phyloP scores from a whole-genome alignment of 2,329 filamentous ascomycete species.

The Paraconiothyrium brasiliense region DNA sequence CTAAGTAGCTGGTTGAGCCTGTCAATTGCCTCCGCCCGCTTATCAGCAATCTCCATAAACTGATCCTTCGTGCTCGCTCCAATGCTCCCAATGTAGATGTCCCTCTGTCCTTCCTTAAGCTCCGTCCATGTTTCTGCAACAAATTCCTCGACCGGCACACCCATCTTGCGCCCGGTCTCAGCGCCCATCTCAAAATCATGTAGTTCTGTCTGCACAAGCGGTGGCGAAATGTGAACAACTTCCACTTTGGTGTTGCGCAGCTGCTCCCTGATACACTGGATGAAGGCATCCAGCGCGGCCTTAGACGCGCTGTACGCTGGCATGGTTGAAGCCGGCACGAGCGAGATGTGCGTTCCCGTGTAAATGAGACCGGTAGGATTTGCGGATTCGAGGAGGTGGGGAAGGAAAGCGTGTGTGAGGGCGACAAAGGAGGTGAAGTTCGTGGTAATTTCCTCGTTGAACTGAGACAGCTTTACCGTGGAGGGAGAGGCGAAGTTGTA shows the following conservation, averaged over 20 bases:
- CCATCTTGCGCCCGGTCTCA: slow-evolving; percentile 54
- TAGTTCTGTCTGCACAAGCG: slow-evolving; percentile 58
- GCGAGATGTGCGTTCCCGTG: slow-evolving; percentile 55
- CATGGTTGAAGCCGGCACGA: slow-evolving; percentile 59
- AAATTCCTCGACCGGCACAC: slow-evolving; percentile 60
- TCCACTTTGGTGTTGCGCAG: slow-evolving; percentile 48
- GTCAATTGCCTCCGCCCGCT: slow-evolving; percentile 34
- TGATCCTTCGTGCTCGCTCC: slow-evolving; percentile 34
- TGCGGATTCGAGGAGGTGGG: slow-evolving; percentile 51
- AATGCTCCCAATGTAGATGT: slow-evolving; percentile 52
- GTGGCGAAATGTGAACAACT: slow-evolving; percentile 62
- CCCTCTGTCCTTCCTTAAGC: slow-evolving; percentile 53
- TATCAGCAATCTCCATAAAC: slow-evolving; percentile 47
- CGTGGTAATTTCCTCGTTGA: slow-evolving; percentile 56
- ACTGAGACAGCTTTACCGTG: slow-evolving; percentile 52
- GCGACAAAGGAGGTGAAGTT: slow-evolving; percentile 61
- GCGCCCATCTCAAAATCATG: slow-evolving; percentile 57
- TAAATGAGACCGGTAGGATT: slow-evolving; percentile 36
- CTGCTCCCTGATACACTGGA: slow-evolving; percentile 57
- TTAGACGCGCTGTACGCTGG: slow-evolving; percentile 65
- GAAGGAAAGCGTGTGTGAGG: slow-evolving; percentile 58
- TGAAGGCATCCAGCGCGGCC: slow-evolving; percentile 61
- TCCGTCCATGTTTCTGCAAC: slow-evolving; percentile 57
- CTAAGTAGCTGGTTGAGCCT: slow-evolving; percentile 24
- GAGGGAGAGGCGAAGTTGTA: slow-evolving; percentile 60